phyloP scores from a whole-genome alignment of 192 early-diverging fungal species.

The Phlyctochytrium planicorne region DNA sequence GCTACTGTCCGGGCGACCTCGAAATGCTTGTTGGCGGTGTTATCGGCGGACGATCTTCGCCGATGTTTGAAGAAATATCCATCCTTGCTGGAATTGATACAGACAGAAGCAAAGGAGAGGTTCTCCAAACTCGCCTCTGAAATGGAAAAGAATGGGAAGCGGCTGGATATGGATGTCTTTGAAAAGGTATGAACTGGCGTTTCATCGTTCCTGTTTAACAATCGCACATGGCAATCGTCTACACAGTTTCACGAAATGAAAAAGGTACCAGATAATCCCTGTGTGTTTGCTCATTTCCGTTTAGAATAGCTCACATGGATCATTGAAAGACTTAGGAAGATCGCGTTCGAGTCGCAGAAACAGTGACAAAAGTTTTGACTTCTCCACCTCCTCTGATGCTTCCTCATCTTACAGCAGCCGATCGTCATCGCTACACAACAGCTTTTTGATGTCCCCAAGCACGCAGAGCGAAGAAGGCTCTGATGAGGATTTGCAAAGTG shows the following conservation, averaged over 20 bases:
- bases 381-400: neutral
- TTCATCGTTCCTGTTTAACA: no score
- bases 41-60: conserved; percentile 62
- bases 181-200: neutral
- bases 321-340: conserved; percentile 16
- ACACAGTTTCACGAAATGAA: conserved; percentile 13
- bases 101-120: conserved; percentile 62
- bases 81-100: conserved; percentile 57
- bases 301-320: conserved; percentile 16
- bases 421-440: no score
- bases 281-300: neutral
- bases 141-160: conserved; percentile 38
- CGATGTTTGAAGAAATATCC: conserved; percentile 58
- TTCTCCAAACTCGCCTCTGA: conserved; percentile 34
- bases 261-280: no score
- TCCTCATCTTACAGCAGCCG: conserved; percentile 19
- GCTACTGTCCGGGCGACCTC: conserved; percentile 67
- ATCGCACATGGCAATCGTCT: neutral
- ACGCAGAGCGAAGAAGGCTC: conserved; percentile 15
- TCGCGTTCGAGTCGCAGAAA: conserved; percentile 23
- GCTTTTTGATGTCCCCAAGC: no score
- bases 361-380: conserved; percentile 4
- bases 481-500: neutral
- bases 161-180: neutral
- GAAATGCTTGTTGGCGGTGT: conserved; percentile 62